Evolutionary conservation across 2,329 filamentous ascomycete species (phyloP).

Genomic region (Ophidiomyces ophidiicola): DNA sequence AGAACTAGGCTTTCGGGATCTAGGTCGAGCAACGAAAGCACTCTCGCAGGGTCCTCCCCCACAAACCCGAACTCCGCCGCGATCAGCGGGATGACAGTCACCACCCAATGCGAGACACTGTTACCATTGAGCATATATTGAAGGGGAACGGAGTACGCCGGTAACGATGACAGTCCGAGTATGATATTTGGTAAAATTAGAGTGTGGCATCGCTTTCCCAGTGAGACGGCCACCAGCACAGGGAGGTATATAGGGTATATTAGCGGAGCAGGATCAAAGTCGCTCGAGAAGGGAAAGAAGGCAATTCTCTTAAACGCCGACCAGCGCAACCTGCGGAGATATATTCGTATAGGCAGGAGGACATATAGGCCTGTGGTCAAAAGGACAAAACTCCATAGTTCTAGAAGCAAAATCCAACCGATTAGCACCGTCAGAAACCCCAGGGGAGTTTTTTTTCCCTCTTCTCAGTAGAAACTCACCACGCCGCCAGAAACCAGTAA

Average conservation of each 20-base stretch:
- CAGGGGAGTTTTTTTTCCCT: too few species aligned
- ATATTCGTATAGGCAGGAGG: constrained; percentile 49
- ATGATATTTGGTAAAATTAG: constrained; percentile 67
- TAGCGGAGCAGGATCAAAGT: constrained; percentile 87
- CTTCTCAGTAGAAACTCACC: constrained; percentile 20
- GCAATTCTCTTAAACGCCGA: constrained; percentile 25
- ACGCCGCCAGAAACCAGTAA: constrained; percentile 29
- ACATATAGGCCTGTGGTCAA: constrained; percentile 26
- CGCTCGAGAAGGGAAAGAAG: constrained; percentile 52
- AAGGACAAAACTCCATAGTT: constrained; percentile 25
- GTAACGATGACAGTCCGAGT: constrained; percentile 66
- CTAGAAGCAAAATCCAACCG: constrained; percentile 19
- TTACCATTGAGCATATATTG: constrained; percentile 45
- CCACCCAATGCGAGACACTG: constrained; percentile 63
- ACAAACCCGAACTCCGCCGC: constrained; percentile 34
- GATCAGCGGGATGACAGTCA: constrained; percentile 59
- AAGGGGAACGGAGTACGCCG: constrained; percentile 58
- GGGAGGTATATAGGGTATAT: constrained; percentile 72
- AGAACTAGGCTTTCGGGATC: constrained; percentile 49
- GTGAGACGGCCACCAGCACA: constrained; percentile 60
- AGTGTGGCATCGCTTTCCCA: constrained; percentile 50
- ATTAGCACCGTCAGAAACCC: background rate
- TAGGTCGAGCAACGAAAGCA: constrained; percentile 28
- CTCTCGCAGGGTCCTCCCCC: constrained; percentile 25
- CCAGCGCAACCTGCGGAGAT: constrained; percentile 19